A percentile compares a stretch with the other conserved stretches of the same genome.
Conservation (phyloP, 1,284 basidiomycete genomes). For the Phellopilus nigrolimitatus region DNA sequence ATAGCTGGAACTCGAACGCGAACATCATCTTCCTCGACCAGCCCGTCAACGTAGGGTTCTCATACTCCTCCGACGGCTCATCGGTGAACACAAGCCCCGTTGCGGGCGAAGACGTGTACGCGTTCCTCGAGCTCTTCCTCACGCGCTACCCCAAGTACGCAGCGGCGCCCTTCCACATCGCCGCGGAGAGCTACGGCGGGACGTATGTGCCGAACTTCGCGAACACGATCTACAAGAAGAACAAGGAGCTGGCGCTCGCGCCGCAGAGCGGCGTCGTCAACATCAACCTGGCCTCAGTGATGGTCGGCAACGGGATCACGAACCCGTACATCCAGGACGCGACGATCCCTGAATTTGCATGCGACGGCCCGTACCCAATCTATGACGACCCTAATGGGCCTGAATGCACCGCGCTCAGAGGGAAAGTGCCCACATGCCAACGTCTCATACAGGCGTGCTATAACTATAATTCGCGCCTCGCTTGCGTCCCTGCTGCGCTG, state of each 20-base stretch:
- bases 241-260: slow-evolving; percentile 46
- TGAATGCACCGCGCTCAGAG: slow-evolving; percentile 57
- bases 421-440: slow-evolving; percentile 70
- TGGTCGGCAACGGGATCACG: slow-evolving; percentile 81
- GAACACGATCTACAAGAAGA: slow-evolving; percentile 70
- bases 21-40: slow-evolving; percentile 80
- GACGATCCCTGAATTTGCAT: slow-evolving; percentile 77
- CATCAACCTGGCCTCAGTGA: slow-evolving; percentile 74
- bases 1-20: slow-evolving; percentile 70
- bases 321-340: slow-evolving; percentile 75
- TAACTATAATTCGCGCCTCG: slow-evolving; percentile 47
- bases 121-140: slow-evolving; percentile 87
- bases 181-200: slow-evolving; percentile 77
- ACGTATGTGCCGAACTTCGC: slow-evolving; percentile 79
- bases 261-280: slow-evolving; percentile 41
- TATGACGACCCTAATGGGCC: slow-evolving; percentile 66
- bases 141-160: slow-evolving; percentile 66
- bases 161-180: slow-evolving; percentile 61
- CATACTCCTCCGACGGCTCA: slow-evolving; percentile 71
- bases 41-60: slow-evolving; percentile 86
- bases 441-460: slow-evolving; percentile 64
- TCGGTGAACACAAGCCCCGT: slow-evolving; percentile 69
- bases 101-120: slow-evolving; percentile 82
- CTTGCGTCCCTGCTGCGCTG: slow-evolving; percentile 56
- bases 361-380: slow-evolving; percentile 70